phyloP scores from a whole-genome alignment of 2,329 filamentous ascomycete species.

The Fonsecaea pedrosoi region DNA sequence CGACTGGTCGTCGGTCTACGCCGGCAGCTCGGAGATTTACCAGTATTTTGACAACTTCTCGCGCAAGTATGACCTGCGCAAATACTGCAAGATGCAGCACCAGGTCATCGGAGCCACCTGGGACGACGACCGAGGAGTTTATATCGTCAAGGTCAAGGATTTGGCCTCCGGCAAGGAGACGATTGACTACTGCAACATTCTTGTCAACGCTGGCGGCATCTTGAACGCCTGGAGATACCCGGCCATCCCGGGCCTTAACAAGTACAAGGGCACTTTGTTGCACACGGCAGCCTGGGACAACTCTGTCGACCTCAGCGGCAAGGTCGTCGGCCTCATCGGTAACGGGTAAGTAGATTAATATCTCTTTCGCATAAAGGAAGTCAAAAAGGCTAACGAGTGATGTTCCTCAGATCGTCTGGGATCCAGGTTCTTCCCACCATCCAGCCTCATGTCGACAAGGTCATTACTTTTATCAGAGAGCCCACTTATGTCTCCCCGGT shows the following conservation, averaged over 20 bases:
- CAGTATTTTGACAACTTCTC: conserved; percentile 71
- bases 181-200: conserved; percentile 32
- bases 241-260: conserved; percentile 39
- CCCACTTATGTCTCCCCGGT: conserved; percentile 34
- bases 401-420: conserved; percentile 46
- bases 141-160: conserved; percentile 17
- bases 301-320: conserved; percentile 40
- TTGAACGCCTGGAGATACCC: conserved; percentile 59
- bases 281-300: conserved; percentile 45
- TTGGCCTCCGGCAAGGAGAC: conserved; percentile 12
- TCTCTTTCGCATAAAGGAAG: too few relatives aligned
- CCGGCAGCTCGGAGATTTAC: conserved; percentile 69
- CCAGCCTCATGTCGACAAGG: conserved; percentile 40
- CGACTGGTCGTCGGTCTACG: conserved; percentile 73
- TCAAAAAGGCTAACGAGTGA: conserved; percentile 38
- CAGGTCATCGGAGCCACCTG: conserved; percentile 23
- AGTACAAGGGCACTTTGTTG: conserved; percentile 40
- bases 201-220: conserved; percentile 65
- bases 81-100: conserved; percentile 53
- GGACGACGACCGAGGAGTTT: conserved; percentile 15
- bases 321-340: conserved; percentile 41
- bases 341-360: conserved; percentile 31
- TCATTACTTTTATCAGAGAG: conserved; percentile 43
- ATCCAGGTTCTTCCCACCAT: conserved; percentile 51
- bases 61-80: conserved; percentile 68